Evolutionary conservation across 495 filamentous ascomycete species (phyloP).

Genomic region (Neurospora sp.): DNA sequence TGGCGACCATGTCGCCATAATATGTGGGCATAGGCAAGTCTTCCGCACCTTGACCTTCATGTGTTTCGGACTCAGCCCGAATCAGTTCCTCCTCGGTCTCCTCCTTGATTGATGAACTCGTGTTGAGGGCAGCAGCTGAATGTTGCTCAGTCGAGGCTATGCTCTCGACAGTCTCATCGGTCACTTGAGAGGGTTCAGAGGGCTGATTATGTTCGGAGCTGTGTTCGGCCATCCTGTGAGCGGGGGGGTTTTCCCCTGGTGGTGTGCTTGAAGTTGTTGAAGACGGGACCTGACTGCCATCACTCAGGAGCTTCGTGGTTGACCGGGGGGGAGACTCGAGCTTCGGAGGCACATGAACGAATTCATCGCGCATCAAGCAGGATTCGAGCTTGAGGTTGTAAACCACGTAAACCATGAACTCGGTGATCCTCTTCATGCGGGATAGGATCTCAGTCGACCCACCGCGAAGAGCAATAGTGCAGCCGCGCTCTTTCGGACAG

Average conservation of each 20-base stretch:
- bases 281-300: not conserved
- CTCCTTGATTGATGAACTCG: not conserved
- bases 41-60: slow-evolving; percentile 59
- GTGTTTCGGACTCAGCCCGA: slow-evolving; percentile 35
- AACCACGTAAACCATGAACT: slow-evolving; percentile 98
- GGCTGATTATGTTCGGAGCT: not conserved
- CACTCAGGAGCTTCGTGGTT: slow-evolving; percentile 2
- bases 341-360: slow-evolving; percentile 70
- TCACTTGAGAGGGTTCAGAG: slow-evolving; percentile 8
- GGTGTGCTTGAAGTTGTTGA: slow-evolving; percentile 17
- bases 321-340: slow-evolving; percentile 22
- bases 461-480: slow-evolving; percentile 89
- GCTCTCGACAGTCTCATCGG: slow-evolving; percentile 1
- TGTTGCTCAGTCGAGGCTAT: not conserved
- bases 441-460: slow-evolving; percentile 57
- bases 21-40: slow-evolving; percentile 84
- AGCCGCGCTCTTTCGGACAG: slow-evolving; percentile 84
- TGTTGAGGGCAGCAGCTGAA: slow-evolving; percentile 1
- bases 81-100: slow-evolving; percentile 16
- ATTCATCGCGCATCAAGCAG: slow-evolving; percentile 91
- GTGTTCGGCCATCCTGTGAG: not conserved
- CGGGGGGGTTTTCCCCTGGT: slow-evolving; percentile 12
- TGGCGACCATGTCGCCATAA: slow-evolving; percentile 88
- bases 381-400: slow-evolving; percentile 97
- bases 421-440: slow-evolving; percentile 85